Percentiles rank a stretch among this genome's conserved stretches.
These are phyloP conservation scores for Arctostaphylos glauca DNA, from an alignment of 148 eudicot species.

Conservation along the genomic window DNA sequence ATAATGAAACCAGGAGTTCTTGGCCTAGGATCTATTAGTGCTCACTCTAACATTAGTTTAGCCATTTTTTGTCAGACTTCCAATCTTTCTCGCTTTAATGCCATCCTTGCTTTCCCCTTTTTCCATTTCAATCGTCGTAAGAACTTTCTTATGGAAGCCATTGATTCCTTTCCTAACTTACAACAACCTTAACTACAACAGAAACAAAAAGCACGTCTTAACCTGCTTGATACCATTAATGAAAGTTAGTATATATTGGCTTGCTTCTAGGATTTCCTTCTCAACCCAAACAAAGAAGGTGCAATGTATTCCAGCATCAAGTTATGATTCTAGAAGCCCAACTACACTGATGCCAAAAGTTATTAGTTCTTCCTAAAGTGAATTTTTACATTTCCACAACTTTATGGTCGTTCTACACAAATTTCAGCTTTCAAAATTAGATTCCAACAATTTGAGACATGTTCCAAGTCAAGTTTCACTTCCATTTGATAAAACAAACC, in stretches of 20 bases:
- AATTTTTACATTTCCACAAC: background rate
- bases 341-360: background rate
- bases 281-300: background rate
- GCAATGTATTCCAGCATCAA: background rate
- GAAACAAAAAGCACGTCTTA: background rate
- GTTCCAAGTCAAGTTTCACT: background rate
- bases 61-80: no score
- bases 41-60: no score
- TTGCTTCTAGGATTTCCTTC: background rate
- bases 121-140: no score
- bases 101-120: no score
- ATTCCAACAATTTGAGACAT: background rate
- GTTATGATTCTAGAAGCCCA: background rate
- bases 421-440: background rate
- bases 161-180: no score
- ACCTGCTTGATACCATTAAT: background rate
- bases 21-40: no score
- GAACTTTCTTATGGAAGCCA: no score
- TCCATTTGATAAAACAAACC: background rate
- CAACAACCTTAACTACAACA: no score
- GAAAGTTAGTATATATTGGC: background rate
- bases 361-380: background rate
- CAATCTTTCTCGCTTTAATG: no score
- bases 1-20: no score
- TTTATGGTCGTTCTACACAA: background rate